Evolutionary conservation across 2,329 filamentous ascomycete species (phyloP), one percentile per base, ranked within the genome.

Genomic region (Xylariaceae sp.): DNA sequence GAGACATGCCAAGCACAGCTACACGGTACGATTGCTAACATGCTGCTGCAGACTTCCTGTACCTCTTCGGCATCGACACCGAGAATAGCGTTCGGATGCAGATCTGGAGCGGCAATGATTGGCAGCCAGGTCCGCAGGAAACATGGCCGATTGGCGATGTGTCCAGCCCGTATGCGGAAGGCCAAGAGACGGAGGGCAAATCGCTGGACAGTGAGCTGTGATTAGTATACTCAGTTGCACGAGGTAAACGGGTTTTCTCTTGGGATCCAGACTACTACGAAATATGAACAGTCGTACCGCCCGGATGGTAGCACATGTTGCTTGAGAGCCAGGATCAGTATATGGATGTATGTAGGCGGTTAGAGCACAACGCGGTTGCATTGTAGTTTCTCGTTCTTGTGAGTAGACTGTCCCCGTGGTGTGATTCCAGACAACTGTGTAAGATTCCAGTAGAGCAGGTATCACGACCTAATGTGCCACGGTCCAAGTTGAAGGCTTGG

Each of bases 141-240:
- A 64, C 65, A 6, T 67, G 65, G 65, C 60, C 64, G 2, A 54
- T 67, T 6, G 65, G 65, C 5, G 49, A 62, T 49, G 15, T 66
- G 39, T 57, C 59, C 34, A 51, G 56, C 3, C 60, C 58, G 30
- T 63, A 61, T 18, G 39, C 47, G 35, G 51, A 52, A 2, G 2
- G 52, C 10, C 17, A 51, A 8, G 7, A n/a, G 10, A 13, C 13
- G 3, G 37, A 56, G 17, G 11, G 51, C 1, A n/a, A 44, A 15
- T 10, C 53, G 13, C 4, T 49, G n/a, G 45, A 34, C 18, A 7
- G 39, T 13, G 56, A 62, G 44, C 51, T 60, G 8, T 60, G 48
- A 51, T 1, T 44, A 35, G 51, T 9, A 2, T 10, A 18, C 10
- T 37, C 15, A n/a, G 18, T 23, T 49, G 47, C 9, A 49, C 15